Evolutionary conservation across 257 asterid species (phyloP).

Genomic region (Rauvolfia tetraphylla): DNA sequence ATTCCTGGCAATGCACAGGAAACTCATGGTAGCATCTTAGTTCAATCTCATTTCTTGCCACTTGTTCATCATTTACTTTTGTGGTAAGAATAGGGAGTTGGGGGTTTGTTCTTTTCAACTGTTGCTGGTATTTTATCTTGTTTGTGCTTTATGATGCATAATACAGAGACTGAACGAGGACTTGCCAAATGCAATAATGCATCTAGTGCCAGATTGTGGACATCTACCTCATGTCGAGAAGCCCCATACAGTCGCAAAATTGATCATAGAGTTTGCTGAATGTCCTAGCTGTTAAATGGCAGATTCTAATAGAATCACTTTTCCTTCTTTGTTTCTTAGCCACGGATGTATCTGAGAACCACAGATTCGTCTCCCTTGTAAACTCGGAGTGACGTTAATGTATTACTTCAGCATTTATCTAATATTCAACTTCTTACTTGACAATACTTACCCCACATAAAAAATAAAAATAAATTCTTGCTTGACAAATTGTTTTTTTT

Average conservation of each 20-base stretch:
- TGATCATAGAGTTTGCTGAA: slow-evolving; percentile 48
- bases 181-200: slow-evolving; percentile 48
- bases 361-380: background rate
- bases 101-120: background rate
- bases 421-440: background rate
- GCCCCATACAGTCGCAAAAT: slow-evolving; percentile 43
- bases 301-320: background rate
- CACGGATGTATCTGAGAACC: background rate
- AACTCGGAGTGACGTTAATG: background rate
- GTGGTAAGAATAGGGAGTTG: background rate
- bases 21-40: background rate
- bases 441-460: too few relatives aligned
- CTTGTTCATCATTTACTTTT: background rate
- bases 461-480: too few relatives aligned
- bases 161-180: slow-evolving; percentile 53
- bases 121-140: background rate
- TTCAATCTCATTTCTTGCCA: background rate
- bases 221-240: slow-evolving; percentile 81
- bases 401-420: background rate
- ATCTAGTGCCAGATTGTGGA: slow-evolving; percentile 45
- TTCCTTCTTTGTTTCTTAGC: background rate
- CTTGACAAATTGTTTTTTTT: too few relatives aligned
- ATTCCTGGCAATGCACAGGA: background rate
- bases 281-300: background rate
- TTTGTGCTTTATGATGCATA: background rate